Percentiles rank a stretch among this genome's conserved stretches.
Evolutionary conservation across 2,329 filamentous ascomycete genomes (phyloP).

Genomic region (Ophiosphaerella narmari): DNA sequence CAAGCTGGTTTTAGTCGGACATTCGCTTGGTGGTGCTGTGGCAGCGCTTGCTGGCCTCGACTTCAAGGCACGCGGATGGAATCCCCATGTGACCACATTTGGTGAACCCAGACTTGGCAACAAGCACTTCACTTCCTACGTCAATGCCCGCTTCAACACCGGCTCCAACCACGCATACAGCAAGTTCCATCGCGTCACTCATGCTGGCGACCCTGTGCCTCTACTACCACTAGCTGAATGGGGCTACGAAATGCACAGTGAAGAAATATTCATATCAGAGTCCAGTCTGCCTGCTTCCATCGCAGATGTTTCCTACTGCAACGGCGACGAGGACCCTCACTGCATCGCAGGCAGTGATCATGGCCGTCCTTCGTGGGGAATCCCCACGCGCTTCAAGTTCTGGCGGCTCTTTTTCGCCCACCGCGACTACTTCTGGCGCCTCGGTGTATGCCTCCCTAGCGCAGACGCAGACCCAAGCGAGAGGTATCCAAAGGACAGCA

Average conservation of each 20-base stretch:
- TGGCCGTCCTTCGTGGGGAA: conserved; percentile 35
- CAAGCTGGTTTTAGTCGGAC: conserved; percentile 78
- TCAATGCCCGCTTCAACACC: conserved; percentile 57
- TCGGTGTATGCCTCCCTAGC: conserved; percentile 78
- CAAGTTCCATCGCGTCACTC: conserved; percentile 78
- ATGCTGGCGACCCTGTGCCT: conserved; percentile 84
- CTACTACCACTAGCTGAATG: conserved; percentile 84
- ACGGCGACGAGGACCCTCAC: conserved; percentile 69
- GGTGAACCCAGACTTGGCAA: conserved; percentile 77
- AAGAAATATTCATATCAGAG: conserved; percentile 86
- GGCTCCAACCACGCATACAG: conserved; percentile 23
- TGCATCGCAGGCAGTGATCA: conserved; percentile 69
- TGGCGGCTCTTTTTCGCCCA: conserved; percentile 95
- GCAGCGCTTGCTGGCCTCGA: conserved; percentile 86
- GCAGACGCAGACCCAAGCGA: conserved; percentile 72
- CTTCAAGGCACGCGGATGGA: conserved; percentile 74
- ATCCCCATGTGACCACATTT: conserved; percentile 83
- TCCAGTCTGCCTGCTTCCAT: conserved; percentile 68
- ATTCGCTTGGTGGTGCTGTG: conserved; percentile 90
- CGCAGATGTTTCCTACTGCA: conserved; percentile 72
- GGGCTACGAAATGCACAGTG: conserved; percentile 83
- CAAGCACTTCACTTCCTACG: conserved; percentile 55
- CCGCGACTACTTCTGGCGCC: conserved; percentile 93
- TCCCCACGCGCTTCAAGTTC: conserved; percentile 69
- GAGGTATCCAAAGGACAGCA: conserved; percentile 55